phyloP scores from a whole-genome alignment of 2,329 filamentous ascomycete genomes.

The Stagonosporopsis rhizophila region DNA sequence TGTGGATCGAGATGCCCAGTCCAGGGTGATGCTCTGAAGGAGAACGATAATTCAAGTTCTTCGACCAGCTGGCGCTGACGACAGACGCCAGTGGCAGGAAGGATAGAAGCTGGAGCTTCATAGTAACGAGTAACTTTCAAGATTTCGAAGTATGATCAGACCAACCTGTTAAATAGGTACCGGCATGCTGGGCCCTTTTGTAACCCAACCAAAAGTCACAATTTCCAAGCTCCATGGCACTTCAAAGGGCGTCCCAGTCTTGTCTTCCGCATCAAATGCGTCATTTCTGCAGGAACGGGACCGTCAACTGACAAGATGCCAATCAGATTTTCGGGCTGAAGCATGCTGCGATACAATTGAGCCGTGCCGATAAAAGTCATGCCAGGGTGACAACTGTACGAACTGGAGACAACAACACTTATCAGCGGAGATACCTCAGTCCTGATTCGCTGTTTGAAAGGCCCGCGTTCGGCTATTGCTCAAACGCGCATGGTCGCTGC shows the following conservation, averaged over 20 bases:
- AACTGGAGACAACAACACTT: background rate
- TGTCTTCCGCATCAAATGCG: constrained; percentile 20
- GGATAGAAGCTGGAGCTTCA: constrained; percentile 39
- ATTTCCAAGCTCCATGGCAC: constrained; percentile 10
- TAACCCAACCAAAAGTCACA: constrained; percentile 18
- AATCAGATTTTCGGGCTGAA: constrained; percentile 27
- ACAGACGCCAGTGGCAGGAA: constrained; percentile 25
- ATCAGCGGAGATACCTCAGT: constrained; percentile 9
- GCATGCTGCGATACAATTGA: constrained; percentile 26
- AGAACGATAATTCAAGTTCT: constrained; percentile 72
- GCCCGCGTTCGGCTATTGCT: constrained; percentile 7
- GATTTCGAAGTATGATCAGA: background rate
- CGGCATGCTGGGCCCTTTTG: constrained; percentile 27
- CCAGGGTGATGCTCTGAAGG: constrained; percentile 69
- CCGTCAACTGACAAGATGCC: constrained; percentile 8
- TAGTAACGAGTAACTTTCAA: constrained; percentile 20
- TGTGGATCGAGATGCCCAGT: constrained; percentile 69
- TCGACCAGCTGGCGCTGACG: constrained; percentile 38
- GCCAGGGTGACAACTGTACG: constrained; percentile 5
- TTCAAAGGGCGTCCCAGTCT: constrained; percentile 6
- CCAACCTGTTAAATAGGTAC: constrained; percentile 9
- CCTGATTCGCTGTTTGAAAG: constrained; percentile 12
- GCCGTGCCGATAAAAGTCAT: constrained; percentile 6
- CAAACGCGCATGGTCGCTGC: constrained; percentile 11
- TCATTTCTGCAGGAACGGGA: constrained; percentile 33